Evolutionary conservation across 257 asterid species (phyloP), one percentile per base, ranked within the genome.

Genomic region (Ajuga chamaepitys): DNA sequence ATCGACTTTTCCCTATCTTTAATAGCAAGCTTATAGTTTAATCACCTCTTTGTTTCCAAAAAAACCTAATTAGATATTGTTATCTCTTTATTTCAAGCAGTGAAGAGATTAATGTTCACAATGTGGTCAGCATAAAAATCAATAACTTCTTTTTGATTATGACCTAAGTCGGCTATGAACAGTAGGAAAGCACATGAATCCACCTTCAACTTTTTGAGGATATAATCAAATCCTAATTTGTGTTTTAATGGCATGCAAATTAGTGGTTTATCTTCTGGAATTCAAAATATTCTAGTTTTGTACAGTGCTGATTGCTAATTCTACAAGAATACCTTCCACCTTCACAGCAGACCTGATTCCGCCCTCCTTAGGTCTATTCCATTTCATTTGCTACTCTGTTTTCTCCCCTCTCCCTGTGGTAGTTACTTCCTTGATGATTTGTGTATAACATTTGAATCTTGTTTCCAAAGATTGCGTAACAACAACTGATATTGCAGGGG

Each of bases 401-500:
- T 30, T 30, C 4, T 30, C 4, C 4, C 37, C 0, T 30, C 7
- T 30, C 0, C 7, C 7, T 30, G 4, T 30, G 37, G 37, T 30
- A 30, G 7, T 4, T 30, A 3, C 7, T 30, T 30, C 7, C 37
- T 4, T 30, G 5, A 4, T 30, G 37, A 30, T 8, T 30, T 30
- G 30, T 9, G 22, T 62, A 35, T 18, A 20, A 18, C 4, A 60
- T n/a, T 71, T 48, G 48, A 45, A 5, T 34, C 21, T 44, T 67
- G 22, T 68, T 38, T 68, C 64, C 50, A 37, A 77, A 51, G 21
- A 20, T 67, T 64, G 75, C 74, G 67, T 30, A 30, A 74, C 51
- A 59, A 51, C 37, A 35, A 72, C 74, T 79, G 75, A 74, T 81
- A 47, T 66, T 84, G 21, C 67, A 94, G 98, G 99, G 99, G 47